phyloP scores from a whole-genome alignment of 169 alveolate species.

The Fabrea salina region DNA sequence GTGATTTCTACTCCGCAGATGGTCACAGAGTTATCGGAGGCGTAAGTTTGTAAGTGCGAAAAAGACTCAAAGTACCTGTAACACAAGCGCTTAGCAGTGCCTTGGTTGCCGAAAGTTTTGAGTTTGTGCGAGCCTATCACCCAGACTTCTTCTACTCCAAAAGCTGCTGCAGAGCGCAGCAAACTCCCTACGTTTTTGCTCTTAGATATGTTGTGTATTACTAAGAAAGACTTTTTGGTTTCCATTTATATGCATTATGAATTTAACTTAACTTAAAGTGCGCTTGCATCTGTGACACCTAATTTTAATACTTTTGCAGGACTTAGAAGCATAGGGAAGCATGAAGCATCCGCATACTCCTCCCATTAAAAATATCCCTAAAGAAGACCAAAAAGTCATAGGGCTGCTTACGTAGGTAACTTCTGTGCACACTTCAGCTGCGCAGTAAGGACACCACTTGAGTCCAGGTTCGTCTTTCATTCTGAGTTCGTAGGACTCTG shows the following conservation, averaged over 20 bases:
- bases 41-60: constrained; percentile 44
- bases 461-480: neutral
- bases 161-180: constrained; percentile 8
- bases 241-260: neutral
- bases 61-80: constrained; percentile 48
- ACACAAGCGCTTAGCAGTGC: constrained; percentile 39
- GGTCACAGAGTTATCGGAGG: constrained; percentile 54
- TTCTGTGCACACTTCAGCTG: neutral
- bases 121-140: constrained; percentile 33
- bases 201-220: constrained; percentile 16
- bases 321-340: neutral
- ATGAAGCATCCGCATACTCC: neutral
- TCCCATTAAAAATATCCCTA: neutral
- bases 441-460: neutral
- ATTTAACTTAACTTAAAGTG: no score
- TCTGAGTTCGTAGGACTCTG: no score
- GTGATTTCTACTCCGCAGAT: constrained; percentile 87
- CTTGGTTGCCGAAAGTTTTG: constrained; percentile 57
- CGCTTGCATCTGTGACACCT: neutral
- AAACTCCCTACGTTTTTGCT: neutral
- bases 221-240: neutral
- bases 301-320: neutral
- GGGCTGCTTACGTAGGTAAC: neutral
- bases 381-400: neutral
- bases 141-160: neutral